phyloP scores from a whole-genome alignment of 2,329 filamentous ascomycete genomes.

The Fusarium albosuccineum region DNA sequence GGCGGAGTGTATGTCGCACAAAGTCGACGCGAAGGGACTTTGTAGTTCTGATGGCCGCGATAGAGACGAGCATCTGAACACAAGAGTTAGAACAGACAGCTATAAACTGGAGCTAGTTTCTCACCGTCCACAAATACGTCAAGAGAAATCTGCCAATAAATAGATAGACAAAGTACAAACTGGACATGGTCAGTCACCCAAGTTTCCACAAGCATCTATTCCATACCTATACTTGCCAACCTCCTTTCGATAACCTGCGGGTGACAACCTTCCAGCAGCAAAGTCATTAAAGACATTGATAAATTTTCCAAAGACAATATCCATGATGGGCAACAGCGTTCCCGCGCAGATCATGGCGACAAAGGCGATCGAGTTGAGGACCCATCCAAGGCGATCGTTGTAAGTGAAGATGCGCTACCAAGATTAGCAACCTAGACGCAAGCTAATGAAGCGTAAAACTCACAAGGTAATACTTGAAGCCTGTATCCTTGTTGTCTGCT shows the following conservation, averaged over 20 bases:
- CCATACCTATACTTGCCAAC: slow-evolving; percentile 60
- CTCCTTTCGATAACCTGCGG: slow-evolving; percentile 62
- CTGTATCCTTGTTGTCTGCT: slow-evolving; percentile 31
- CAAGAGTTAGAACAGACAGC: not conserved
- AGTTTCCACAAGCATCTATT: not conserved
- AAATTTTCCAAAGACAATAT: slow-evolving; percentile 68
- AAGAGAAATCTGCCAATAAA: slow-evolving; percentile 67
- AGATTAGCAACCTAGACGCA: not conserved
- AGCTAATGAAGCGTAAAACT: slow-evolving; percentile 3
- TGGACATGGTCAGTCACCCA: slow-evolving; percentile 40
- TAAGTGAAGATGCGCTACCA: slow-evolving; percentile 55
- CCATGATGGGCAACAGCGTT: slow-evolving; percentile 65
- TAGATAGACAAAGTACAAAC: slow-evolving; percentile 69
- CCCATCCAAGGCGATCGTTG: slow-evolving; percentile 55
- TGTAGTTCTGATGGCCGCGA: slow-evolving; percentile 54
- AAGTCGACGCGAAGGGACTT: slow-evolving; percentile 55
- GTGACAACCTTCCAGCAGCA: slow-evolving; percentile 58
- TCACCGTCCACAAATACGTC: slow-evolving; percentile 67
- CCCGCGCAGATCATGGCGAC: slow-evolving; percentile 55
- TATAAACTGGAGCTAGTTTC: slow-evolving; percentile 7
- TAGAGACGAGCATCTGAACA: slow-evolving; percentile 52
- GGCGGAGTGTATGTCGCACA: slow-evolving; percentile 56
- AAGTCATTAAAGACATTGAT: slow-evolving; percentile 70
- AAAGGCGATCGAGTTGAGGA: slow-evolving; percentile 52
- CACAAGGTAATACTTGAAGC: slow-evolving; percentile 47